A percentile compares a stretch with the other conserved stretches of the same genome.
phyloP scores from a whole-genome alignment of 2,329 filamentous ascomycete genomes.

The Sclerotinia trifoliorum region DNA sequence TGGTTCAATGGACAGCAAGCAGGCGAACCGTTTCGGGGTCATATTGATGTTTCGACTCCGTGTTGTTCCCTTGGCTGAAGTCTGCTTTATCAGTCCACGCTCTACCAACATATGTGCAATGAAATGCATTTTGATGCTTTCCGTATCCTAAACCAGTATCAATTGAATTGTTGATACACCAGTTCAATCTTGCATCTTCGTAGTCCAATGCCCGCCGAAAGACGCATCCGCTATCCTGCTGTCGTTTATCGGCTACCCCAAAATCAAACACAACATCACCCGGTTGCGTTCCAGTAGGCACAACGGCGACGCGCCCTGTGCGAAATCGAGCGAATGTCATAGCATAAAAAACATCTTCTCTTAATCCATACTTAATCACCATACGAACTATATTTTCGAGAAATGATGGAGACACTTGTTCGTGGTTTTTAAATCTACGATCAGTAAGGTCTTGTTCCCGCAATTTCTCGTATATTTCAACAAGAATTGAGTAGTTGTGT shows the following conservation, averaged over 20 bases:
- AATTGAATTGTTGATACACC: no score
- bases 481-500: rapidly evolving
- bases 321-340: not conserved
- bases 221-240: not conserved
- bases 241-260: rapidly evolving
- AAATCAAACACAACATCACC: not conserved
- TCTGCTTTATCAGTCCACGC: not conserved
- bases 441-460: rapidly evolving
- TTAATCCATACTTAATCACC: no score
- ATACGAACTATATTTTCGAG: not conserved
- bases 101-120: not conserved
- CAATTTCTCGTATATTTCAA: rapidly evolving
- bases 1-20: no score
- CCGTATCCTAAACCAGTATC: no score
- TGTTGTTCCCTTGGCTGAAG: no score
- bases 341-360: not conserved
- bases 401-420: not conserved
- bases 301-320: not conserved
- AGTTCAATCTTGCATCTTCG: no score
- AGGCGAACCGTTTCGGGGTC: no score
- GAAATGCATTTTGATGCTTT: no score
- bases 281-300: not conserved
- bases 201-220: not conserved
- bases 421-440: no score
- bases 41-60: no score